These are phyloP conservation scores for Metschnikowia sp. DNA, from an alignment of 805 yeast species.

Conservation along the genomic window DNA sequence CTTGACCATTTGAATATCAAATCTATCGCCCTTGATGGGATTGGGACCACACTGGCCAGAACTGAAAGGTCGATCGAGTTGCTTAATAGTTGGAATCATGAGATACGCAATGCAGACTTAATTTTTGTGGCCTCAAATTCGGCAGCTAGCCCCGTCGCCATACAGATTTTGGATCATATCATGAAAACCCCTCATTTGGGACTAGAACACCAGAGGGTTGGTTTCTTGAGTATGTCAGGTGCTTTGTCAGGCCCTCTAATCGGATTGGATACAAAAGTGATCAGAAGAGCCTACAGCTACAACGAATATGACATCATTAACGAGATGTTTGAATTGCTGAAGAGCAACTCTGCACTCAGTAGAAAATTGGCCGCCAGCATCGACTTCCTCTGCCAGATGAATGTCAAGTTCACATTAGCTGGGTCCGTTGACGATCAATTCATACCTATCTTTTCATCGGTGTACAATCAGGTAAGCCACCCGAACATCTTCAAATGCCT, in stretches of 20 bases:
- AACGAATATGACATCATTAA: slow-evolving; percentile 34
- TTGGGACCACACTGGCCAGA: slow-evolving; percentile 32
- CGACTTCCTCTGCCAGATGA: slow-evolving; percentile 18
- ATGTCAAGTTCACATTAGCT: slow-evolving; percentile 35
- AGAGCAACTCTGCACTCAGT: slow-evolving; percentile 18
- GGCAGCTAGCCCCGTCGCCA: slow-evolving; percentile 30
- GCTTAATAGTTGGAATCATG: slow-evolving; percentile 32
- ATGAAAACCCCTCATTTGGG: slow-evolving; percentile 1
- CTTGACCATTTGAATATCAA: slow-evolving; percentile 21
- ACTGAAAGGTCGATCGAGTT: slow-evolving; percentile 24
- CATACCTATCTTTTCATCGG: slow-evolving; percentile 33
- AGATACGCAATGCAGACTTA: slow-evolving; percentile 29
- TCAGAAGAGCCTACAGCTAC: slow-evolving; percentile 34
- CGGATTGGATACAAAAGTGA: slow-evolving; percentile 34
- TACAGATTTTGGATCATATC: slow-evolving; percentile 24
- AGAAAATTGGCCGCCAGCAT: slow-evolving; percentile 20
- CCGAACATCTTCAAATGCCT: slow-evolving; percentile 36
- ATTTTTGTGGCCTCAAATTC: slow-evolving; percentile 33
- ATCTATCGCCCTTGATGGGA: slow-evolving; percentile 41
- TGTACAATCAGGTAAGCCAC: slow-evolving; percentile 29
- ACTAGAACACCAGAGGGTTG: slow-evolving; percentile 22
- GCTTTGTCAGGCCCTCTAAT: slow-evolving; percentile 29
- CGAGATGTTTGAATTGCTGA: slow-evolving; percentile 35
- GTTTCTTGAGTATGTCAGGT: slow-evolving; percentile 37
- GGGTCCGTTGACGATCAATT: slow-evolving; percentile 36